These are phyloP conservation scores for Xylaria sp. DNA, from an alignment of 2,329 filamentous ascomycete species.

Conservation along the genomic window DNA sequence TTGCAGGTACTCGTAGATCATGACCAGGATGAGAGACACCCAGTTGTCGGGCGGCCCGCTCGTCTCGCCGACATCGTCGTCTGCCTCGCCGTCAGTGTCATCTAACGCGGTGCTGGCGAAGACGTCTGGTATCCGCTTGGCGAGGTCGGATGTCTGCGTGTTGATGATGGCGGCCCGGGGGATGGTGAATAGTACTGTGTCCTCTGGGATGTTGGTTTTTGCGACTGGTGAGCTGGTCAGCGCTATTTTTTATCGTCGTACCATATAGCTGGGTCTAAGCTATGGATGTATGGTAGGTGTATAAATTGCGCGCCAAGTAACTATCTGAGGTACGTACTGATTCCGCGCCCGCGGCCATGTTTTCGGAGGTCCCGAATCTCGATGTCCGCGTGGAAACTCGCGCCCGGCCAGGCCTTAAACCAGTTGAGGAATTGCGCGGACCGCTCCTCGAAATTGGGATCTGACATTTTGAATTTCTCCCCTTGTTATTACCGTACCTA, in stretches of 20 bases:
- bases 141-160: slow-evolving; percentile 76
- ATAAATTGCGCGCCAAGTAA: slow-evolving; percentile 11
- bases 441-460: slow-evolving; percentile 54
- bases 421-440: slow-evolving; percentile 63
- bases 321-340: slow-evolving; percentile 54
- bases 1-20: slow-evolving; percentile 79
- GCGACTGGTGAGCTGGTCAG: slow-evolving; percentile 67
- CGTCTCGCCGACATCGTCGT: slow-evolving; percentile 50
- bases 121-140: slow-evolving; percentile 65
- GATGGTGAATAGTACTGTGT: slow-evolving; percentile 83
- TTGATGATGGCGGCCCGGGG: slow-evolving; percentile 78
- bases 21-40: slow-evolving; percentile 75
- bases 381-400: slow-evolving; percentile 65
- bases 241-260: too few species aligned
- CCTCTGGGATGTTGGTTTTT: slow-evolving; percentile 73
- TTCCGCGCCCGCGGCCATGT: slow-evolving; percentile 65
- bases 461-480: slow-evolving; percentile 45
- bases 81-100: slow-evolving; percentile 53
- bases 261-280: too few species aligned
- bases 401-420: slow-evolving; percentile 64
- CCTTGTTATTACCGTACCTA: background rate
- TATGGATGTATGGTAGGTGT: too few species aligned
- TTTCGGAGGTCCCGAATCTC: slow-evolving; percentile 63
- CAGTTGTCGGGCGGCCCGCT: slow-evolving; percentile 61
- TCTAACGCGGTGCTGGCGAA: slow-evolving; percentile 55